Base-by-base conservation (phyloP, 2,329 filamentous ascomycete genomes). In the Magnaporthales sp. region DNA sequence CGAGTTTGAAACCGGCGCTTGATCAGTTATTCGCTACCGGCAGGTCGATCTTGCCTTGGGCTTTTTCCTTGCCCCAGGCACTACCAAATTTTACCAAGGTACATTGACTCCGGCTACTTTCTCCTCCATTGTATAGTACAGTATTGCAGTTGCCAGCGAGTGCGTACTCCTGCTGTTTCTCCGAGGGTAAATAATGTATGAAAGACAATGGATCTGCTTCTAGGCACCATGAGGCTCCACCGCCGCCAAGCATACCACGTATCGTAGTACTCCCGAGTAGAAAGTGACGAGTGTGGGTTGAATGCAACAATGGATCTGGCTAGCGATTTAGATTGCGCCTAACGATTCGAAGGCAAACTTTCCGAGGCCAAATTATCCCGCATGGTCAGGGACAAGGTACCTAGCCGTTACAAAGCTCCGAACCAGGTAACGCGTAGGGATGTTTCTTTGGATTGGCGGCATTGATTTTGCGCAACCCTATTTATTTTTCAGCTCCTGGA, bases 1-100 rank as follows among this genome's bases (percentile, higher is more conserved):
- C 61, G 61, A 63, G 61, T 31, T 63, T 63, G 61, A 63, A 63
- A 63, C 61, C 61, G 38, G 38, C 38, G 38, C 38, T 46, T 46
- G 38, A 19, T 46, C 38, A 46, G 38, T 19, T 46, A 46, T 46
- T 46, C n/a, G 15, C 10, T 19, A 19, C 38, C 15, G 5, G 38
- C 4, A 46, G 15, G 38, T 46, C 38, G 38, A 46, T 46, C 38
- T 46, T 46, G 38, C 38, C 38, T 19, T 46, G 38, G 19, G 38
- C 30, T 31, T 4, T n/a, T n/a, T n/a, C n/a, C n/a, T n/a, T n/a
- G n/a, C n/a, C n/a, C n/a, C n/a, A n/a, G n/a, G n/a, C n/a, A n/a
- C n/a, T n/a, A n/a, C n/a, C n/a, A n/a, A n/a, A n/a, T n/a, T n/a
- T n/a, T n/a, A n/a, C n/a, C n/a, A n/a, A n/a, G n/a, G n/a, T n/a